Evolutionary conservation across 2,329 filamentous ascomycete genomes (phyloP).

Genomic region (Colletotrichum tofieldiae): DNA sequence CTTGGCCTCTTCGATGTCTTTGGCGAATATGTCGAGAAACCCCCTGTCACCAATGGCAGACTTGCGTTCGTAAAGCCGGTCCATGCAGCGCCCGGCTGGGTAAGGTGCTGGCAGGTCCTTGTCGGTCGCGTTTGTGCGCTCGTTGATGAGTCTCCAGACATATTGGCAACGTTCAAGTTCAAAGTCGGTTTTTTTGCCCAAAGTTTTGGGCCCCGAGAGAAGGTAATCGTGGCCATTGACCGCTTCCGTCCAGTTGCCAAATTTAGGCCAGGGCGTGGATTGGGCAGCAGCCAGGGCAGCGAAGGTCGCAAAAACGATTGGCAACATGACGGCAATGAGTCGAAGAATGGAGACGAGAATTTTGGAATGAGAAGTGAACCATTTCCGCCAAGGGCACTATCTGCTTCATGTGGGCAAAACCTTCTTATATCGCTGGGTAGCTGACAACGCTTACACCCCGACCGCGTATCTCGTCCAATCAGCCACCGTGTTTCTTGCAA

Average conservation of each 20-base stretch:
- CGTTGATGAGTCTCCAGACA: constrained; percentile 26
- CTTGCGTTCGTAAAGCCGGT: constrained; percentile 45
- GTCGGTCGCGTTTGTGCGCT: background rate
- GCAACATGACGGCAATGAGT: background rate
- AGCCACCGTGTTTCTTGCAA: background rate
- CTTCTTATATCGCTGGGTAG: constrained; percentile 3
- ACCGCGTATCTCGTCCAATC: constrained; percentile 4
- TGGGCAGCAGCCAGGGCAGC: background rate
- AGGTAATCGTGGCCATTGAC: constrained; percentile 27
- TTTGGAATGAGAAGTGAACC: background rate
- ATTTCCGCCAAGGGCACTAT: background rate
- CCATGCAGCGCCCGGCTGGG: constrained; percentile 24
- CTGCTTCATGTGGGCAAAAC: background rate
- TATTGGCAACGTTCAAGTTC: constrained; percentile 42
- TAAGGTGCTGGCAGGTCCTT: background rate
- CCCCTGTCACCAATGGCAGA: constrained; percentile 45
- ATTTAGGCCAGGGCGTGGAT: constrained; percentile 26
- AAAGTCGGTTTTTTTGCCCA: constrained; percentile 37
- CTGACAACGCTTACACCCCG: background rate
- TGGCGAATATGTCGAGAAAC: constrained; percentile 46
- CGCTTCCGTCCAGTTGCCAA: constrained; percentile 36
- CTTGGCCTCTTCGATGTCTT: constrained; percentile 47
- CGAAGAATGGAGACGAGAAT: background rate
- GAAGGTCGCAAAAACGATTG: background rate
- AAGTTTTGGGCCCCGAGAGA: constrained; percentile 35